Conservation (phyloP, 768 basidiomycete genomes). For the Tephrocybe sp. region DNA sequence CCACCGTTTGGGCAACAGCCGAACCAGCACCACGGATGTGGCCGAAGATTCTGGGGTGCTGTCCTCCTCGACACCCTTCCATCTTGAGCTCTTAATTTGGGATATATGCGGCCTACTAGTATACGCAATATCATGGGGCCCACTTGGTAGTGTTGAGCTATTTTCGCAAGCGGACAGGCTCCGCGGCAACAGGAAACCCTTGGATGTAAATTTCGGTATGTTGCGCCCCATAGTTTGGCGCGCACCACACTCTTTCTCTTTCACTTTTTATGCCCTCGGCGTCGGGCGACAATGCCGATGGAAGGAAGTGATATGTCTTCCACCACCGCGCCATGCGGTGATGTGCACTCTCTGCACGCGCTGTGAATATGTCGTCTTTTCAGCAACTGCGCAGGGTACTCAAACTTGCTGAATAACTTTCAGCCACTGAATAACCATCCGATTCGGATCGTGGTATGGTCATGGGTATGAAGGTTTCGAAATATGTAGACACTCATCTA, state of each 20-base stretch:
- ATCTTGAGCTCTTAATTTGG: background rate
- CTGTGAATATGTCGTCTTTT: no score
- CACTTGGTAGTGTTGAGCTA: background rate
- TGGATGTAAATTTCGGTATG: background rate
- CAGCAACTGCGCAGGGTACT: no score
- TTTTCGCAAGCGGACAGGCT: background rate
- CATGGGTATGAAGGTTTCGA: background rate
- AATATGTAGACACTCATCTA: constrained; percentile 1
- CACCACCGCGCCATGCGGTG: constrained; percentile 10
- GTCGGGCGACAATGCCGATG: background rate
- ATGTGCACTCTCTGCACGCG: background rate
- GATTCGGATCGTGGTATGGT: no score
- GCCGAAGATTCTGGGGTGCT: background rate
- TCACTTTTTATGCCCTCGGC: background rate
- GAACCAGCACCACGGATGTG: background rate
- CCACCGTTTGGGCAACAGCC: background rate
- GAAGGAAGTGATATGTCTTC: constrained; percentile 3
- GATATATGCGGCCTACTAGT: no score
- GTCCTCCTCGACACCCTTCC: background rate
- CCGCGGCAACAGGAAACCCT: constrained; percentile 2
- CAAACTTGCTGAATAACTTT: background rate
- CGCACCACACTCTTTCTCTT: background rate
- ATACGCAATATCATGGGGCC: no score
- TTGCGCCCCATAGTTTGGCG: constrained; percentile 2
- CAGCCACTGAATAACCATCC: no score